phyloP scores from a whole-genome alignment of 805 yeast species.

The Scheffersomyces stipitis region DNA sequence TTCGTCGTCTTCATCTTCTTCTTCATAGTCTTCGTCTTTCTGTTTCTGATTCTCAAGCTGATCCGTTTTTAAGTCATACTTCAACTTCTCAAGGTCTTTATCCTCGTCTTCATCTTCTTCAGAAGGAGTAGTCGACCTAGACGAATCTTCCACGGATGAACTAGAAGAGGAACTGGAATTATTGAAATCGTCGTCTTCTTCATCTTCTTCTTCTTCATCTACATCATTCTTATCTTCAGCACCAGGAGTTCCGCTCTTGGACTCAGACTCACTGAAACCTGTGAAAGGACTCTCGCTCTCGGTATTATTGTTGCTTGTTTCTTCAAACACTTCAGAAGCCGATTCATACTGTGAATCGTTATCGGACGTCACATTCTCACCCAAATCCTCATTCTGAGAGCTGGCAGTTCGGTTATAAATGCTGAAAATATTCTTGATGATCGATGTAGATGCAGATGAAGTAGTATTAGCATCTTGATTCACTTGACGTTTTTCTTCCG shows the following conservation, averaged over 20 bases:
- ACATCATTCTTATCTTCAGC: constrained; percentile 10
- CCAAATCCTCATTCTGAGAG: constrained; percentile 17
- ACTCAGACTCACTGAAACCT: constrained; percentile 10
- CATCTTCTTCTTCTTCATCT: constrained; percentile 5
- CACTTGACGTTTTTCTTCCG: constrained; percentile 16
- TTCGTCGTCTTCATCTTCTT: constrained; percentile 13
- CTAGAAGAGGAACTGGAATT: constrained; percentile 10
- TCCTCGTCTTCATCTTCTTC: constrained; percentile 21
- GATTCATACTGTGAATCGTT: constrained; percentile 29
- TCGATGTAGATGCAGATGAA: not conserved
- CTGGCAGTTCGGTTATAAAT: constrained; percentile 5
- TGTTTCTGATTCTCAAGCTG: constrained; percentile 21
- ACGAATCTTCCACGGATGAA: constrained; percentile 2
- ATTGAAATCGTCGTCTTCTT: constrained; percentile 3
- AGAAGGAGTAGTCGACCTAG: not conserved
- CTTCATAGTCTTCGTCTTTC: not conserved
- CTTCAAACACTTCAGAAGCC: constrained; percentile 30
- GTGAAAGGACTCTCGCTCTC: constrained; percentile 11
- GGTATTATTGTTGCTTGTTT: constrained; percentile 8
- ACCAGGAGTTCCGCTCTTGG: constrained; percentile 9
- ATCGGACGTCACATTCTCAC: constrained; percentile 15
- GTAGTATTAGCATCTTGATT: not conserved
- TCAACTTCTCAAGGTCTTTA: constrained; percentile 7
- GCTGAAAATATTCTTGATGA: not conserved
- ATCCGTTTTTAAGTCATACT: constrained; percentile 17